Conservation (phyloP, 1,284 basidiomycete species). For the Malassezia nana region DNA sequence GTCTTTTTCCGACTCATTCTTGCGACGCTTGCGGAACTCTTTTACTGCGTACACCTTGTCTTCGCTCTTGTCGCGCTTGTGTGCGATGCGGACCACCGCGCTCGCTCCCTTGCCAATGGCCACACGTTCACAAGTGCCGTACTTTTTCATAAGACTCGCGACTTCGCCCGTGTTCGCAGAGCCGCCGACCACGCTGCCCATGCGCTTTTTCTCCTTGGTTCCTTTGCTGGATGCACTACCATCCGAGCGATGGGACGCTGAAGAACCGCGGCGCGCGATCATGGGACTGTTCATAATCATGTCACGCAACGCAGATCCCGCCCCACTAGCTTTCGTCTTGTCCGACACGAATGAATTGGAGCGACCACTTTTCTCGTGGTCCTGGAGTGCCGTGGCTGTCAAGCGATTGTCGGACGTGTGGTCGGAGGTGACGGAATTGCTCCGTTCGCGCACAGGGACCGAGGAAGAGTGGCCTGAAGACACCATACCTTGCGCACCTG, state of each 20-base stretch:
- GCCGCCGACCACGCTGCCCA: conserved; percentile 20
- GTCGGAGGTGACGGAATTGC: conserved; percentile 11
- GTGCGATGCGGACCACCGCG: conserved; percentile 85
- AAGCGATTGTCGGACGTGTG: conserved; percentile 23
- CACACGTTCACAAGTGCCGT: conserved; percentile 90
- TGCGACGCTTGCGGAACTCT: conserved; percentile 95
- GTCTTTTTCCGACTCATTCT: conserved; percentile 97
- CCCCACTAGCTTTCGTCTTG: conserved; percentile 26
- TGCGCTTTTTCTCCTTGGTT: conserved; percentile 23
- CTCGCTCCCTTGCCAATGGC: conserved; percentile 97
- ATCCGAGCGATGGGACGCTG: conserved; percentile 24
- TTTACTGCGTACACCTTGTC: conserved; percentile 99
- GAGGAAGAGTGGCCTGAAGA: conserved; percentile 24
- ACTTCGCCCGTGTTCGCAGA: conserved; percentile 25
- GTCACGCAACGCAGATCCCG: conserved; percentile 40
- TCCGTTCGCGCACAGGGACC: not conserved
- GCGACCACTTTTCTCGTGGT: conserved; percentile 37
- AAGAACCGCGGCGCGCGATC: conserved; percentile 37
- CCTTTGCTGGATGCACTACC: conserved; percentile 7
- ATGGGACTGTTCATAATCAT: conserved; percentile 46
- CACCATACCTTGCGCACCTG: conserved; percentile 12
- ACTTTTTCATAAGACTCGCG: conserved; percentile 61
- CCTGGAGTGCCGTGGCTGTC: conserved; percentile 39
- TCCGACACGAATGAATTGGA: conserved; percentile 11
- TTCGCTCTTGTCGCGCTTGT: conserved; percentile 94